phyloP scores from a whole-genome alignment of 2,329 filamentous ascomycete genomes.

The Colletotrichum lindemuthianum region DNA sequence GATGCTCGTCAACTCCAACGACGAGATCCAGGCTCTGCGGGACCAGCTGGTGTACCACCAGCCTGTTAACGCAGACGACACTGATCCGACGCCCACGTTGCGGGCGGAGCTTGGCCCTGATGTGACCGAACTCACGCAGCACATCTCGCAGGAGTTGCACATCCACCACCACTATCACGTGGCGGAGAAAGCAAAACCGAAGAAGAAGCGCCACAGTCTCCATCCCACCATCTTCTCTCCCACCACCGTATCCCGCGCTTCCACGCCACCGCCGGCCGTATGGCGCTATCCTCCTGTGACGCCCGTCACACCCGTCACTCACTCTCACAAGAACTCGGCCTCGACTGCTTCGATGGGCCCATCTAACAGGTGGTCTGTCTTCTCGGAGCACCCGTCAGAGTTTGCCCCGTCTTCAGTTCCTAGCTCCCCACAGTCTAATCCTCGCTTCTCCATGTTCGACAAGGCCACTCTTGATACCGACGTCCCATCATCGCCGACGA shows the following conservation, averaged over 20 bases:
- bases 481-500: conserved; percentile 83
- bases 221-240: conserved; percentile 71
- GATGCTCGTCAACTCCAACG: conserved; percentile 89
- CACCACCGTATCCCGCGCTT: conserved; percentile 49
- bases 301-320: conserved; percentile 53
- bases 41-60: conserved; percentile 86
- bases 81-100: conserved; percentile 63
- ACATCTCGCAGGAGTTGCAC: conserved; percentile 79
- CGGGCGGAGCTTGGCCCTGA: conserved; percentile 74
- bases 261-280: conserved; percentile 51
- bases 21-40: conserved; percentile 88
- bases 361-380: conserved; percentile 70
- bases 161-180: conserved; percentile 96
- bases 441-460: conserved; percentile 83
- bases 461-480: conserved; percentile 73
- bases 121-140: conserved; percentile 41
- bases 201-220: conserved; percentile 77
- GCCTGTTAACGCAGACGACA: conserved; percentile 63
- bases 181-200: conserved; percentile 68
- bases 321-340: conserved; percentile 61
- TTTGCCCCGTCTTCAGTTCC: conserved; percentile 78
- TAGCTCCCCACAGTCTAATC: conserved; percentile 82
- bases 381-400: conserved; percentile 70
- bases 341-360: conserved; percentile 55
- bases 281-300: conserved; percentile 51